phyloP scores from a whole-genome alignment of 2,329 filamentous ascomycete genomes.

The Metarhizium humberi region DNA sequence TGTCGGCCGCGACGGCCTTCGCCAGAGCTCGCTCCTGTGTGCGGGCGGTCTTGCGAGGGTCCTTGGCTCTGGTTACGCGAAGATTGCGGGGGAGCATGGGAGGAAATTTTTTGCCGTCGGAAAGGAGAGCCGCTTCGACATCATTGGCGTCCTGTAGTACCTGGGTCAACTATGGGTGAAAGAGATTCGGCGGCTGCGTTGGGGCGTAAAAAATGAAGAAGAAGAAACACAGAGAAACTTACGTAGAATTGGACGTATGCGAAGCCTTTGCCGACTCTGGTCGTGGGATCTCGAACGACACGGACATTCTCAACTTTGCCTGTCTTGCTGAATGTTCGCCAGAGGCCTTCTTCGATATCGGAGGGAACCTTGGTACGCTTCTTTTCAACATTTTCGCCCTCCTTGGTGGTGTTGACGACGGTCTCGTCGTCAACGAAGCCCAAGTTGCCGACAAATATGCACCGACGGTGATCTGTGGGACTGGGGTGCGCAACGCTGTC shows the following conservation, averaged over 20 bases:
- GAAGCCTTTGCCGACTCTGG: conserved; percentile 90
- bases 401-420: conserved; percentile 53
- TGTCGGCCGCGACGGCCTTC: conserved; percentile 25
- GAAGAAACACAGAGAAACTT: conserved; percentile 17
- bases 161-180: background rate
- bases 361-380: conserved; percentile 67
- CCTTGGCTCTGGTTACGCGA: conserved; percentile 79
- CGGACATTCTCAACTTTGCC: conserved; percentile 89
- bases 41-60: conserved; percentile 49
- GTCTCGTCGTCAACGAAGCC: conserved; percentile 93
- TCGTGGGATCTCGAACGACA: conserved; percentile 80
- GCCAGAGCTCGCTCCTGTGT: conserved; percentile 28
- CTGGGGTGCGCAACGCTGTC: conserved; percentile 86
- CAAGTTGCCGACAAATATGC: conserved; percentile 92
- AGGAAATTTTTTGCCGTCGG: conserved; percentile 86
- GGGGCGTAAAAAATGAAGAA: background rate
- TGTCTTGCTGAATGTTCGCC: conserved; percentile 65
- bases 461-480: conserved; percentile 73
- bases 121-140: conserved; percentile 82
- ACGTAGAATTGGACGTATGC: conserved; percentile 94
- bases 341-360: conserved; percentile 88
- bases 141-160: conserved; percentile 59
- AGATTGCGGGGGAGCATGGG: conserved; percentile 86
- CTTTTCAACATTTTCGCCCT: conserved; percentile 58
- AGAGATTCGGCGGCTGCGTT: background rate